Evolutionary conservation across 345 rosid species (phyloP).

Genomic region (Syzygium aqueum): DNA sequence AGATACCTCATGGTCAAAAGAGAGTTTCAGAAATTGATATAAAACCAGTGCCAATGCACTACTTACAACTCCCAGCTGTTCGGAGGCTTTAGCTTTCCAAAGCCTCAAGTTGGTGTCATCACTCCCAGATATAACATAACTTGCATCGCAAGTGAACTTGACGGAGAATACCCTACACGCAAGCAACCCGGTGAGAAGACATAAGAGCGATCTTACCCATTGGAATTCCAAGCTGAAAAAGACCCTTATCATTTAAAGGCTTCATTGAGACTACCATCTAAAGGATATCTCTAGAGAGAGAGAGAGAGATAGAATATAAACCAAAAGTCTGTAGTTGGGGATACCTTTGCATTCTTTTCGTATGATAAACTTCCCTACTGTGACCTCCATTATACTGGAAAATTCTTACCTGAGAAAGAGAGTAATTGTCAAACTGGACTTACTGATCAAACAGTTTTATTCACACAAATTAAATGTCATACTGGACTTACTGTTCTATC

Average conservation of each 20-base stretch:
- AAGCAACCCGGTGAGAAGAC: neutral
- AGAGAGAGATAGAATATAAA: neutral
- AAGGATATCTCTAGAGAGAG: neutral
- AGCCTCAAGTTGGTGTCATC: constrained; percentile 92
- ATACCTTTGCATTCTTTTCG: constrained; percentile 99
- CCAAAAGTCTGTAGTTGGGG: neutral
- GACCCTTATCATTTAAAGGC: neutral
- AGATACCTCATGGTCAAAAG: neutral
- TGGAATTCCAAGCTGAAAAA: neutral
- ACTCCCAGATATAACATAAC: constrained; percentile 87
- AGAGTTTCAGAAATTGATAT: neutral
- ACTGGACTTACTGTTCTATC: constrained; percentile 67
- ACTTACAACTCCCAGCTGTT: constrained; percentile 94
- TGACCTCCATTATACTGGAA: constrained; percentile 90
- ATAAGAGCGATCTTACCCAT: neutral
- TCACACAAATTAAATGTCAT: neutral
- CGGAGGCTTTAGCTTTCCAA: constrained; percentile 99
- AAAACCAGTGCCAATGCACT: neutral
- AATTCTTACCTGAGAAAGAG: constrained; percentile 50
- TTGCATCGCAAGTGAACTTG: constrained; percentile 91
- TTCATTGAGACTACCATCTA: neutral
- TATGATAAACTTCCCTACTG: constrained; percentile 86
- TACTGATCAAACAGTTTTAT: neutral
- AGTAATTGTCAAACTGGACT: neutral
- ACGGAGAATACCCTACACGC: constrained; percentile 75